Percentiles rank a stretch among this genome's conserved stretches.
phyloP scores from a whole-genome alignment of 208 protist species.

The Crithidia bombi region DNA sequence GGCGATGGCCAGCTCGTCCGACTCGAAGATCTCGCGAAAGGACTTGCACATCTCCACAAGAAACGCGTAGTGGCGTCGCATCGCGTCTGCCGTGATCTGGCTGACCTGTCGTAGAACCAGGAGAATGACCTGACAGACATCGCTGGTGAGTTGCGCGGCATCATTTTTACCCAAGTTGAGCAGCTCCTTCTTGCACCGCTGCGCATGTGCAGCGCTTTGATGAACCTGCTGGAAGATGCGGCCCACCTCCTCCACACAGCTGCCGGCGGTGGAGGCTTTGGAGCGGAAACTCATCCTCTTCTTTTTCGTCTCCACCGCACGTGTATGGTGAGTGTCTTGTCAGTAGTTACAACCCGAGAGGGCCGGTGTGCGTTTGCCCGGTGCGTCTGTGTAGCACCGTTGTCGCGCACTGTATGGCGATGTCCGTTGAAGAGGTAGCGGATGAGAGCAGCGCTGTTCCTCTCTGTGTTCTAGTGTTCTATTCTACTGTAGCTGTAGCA shows the following conservation, averaged over 20 bases:
- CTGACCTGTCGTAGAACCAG: slow-evolving; percentile 78
- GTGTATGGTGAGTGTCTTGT: too few relatives aligned
- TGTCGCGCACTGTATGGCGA: too few relatives aligned
- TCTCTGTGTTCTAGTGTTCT: neutral
- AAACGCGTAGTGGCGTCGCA: slow-evolving; percentile 84
- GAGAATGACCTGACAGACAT: slow-evolving; percentile 63
- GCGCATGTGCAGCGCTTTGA: slow-evolving; percentile 72
- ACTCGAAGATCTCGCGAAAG: slow-evolving; percentile 58
- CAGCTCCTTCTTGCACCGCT: slow-evolving; percentile 66
- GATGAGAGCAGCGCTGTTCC: neutral
- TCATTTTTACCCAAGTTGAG: slow-evolving; percentile 20
- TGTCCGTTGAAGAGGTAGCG: too few relatives aligned
- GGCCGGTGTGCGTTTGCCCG: too few relatives aligned
- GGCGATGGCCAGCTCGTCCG: slow-evolving; percentile 66
- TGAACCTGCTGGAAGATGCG: slow-evolving; percentile 84
- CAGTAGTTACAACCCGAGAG: too few relatives aligned
- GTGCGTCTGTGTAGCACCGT: too few relatives aligned
- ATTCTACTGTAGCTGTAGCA: neutral
- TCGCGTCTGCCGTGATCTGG: slow-evolving; percentile 68
- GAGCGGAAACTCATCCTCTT: slow-evolving; percentile 21
- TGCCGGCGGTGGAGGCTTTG: neutral
- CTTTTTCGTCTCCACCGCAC: neutral
- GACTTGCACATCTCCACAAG: slow-evolving; percentile 65
- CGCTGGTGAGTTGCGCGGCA: slow-evolving; percentile 21
- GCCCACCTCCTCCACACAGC: slow-evolving; percentile 43